Percentiles rank a stretch among this genome's conserved stretches.
Conservation (phyloP, 1,284 basidiomycete genomes). For the Tausonia pullulans region DNA sequence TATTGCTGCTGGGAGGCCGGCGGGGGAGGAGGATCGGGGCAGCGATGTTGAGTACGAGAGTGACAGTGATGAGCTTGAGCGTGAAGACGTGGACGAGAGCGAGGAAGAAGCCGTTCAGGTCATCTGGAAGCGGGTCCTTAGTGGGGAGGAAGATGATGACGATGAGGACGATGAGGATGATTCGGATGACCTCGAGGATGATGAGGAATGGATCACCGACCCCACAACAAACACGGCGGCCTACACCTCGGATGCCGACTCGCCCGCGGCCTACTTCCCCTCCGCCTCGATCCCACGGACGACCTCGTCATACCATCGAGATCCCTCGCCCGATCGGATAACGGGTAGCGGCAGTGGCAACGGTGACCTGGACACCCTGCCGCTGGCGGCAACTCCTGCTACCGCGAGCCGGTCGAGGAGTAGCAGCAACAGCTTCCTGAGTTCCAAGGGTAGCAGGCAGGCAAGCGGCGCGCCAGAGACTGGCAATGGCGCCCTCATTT, state of each 20-base stretch:
- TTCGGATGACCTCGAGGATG: not conserved
- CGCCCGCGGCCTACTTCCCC: too few species aligned
- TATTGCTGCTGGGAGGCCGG: not conserved
- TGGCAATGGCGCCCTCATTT: not conserved
- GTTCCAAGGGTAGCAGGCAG: too few species aligned
- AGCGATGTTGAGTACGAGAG: not conserved
- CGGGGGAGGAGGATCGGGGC: not conserved
- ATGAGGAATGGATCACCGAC: constrained; percentile 3
- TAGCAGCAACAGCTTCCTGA: too few species aligned
- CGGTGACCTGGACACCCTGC: not conserved
- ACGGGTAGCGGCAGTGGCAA: not conserved
- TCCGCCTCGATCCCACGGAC: not conserved
- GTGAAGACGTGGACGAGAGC: not conserved
- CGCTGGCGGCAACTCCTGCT: not conserved
- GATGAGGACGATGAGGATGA: not conserved
- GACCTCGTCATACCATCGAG: not conserved
- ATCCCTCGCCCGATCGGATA: not conserved
- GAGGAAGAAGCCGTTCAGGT: constrained; percentile 1
- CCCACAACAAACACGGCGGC: not conserved
- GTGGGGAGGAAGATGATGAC: not conserved
- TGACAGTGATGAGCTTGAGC: not conserved
- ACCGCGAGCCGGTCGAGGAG: too few species aligned
- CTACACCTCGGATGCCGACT: too few species aligned
- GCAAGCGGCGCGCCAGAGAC: too few species aligned
- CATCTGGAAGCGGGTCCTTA: not conserved